Conservation (phyloP, 257 asterid genomes). For the Striga asiatica region DNA sequence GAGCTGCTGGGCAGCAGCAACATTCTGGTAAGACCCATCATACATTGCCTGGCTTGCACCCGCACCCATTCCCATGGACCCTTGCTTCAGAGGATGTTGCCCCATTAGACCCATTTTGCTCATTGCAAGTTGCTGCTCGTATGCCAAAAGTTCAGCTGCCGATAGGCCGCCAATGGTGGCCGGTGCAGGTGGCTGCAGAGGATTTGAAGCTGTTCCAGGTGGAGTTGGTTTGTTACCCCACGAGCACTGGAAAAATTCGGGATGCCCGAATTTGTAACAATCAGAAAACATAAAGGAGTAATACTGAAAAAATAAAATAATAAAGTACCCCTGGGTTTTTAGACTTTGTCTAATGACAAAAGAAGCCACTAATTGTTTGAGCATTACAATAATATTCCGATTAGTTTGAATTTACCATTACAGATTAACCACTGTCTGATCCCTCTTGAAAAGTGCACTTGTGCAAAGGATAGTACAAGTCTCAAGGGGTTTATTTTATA, state of each 20-base stretch:
- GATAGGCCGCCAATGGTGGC: slow-evolving; percentile 43
- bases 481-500: too few relatives aligned
- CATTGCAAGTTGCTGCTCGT: slow-evolving; percentile 76
- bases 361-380: too few relatives aligned
- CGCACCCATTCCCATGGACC: slow-evolving; percentile 49
- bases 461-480: too few relatives aligned
- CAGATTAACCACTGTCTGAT: too few relatives aligned
- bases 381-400: too few relatives aligned
- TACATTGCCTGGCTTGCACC: slow-evolving; percentile 90
- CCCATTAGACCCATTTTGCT: slow-evolving; percentile 63
- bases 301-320: too few relatives aligned
- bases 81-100: slow-evolving; percentile 51
- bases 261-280: too few relatives aligned
- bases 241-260: slow-evolving; percentile 64
- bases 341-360: too few relatives aligned
- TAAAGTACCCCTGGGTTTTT: too few relatives aligned
- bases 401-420: too few relatives aligned
- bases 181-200: slow-evolving; percentile 78
- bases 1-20: slow-evolving; percentile 79
- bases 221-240: slow-evolving; percentile 99
- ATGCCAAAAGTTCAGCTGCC: slow-evolving; percentile 55
- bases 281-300: too few relatives aligned
- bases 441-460: too few relatives aligned
- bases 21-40: slow-evolving; percentile 71
- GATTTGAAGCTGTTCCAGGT: slow-evolving; percentile 71